Base-by-base conservation (phyloP, 306 rosid species). In the Phaseolus lunatus region DNA sequence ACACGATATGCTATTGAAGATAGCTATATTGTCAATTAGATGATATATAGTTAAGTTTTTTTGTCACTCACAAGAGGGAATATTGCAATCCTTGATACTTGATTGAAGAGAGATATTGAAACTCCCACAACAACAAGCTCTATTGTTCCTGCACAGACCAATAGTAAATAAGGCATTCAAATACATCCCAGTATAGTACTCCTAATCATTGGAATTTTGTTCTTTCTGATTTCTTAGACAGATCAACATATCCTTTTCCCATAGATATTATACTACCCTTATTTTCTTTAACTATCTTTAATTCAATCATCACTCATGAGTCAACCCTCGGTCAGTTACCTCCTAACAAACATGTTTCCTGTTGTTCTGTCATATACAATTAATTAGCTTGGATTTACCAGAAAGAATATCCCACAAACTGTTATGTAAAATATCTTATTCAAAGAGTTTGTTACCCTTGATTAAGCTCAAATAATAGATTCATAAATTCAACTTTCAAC, bases 101-200 rank as follows among this genome's bases (percentile, higher is more conserved):
- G 98, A 84, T 94, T 94, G 82, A 94, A 94, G 74, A 94, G 81
- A 70, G 97, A 96, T 84, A 94, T 94, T 4, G 98, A 90, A 84
- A 94, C 97, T 56, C 98, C 98, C 45, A 94, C 98, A 59, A 96
- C 98, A 59, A 97, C 98, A 62, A 94, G 97, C 88, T 94, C 98
- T 71, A 94, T 86, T 3, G 96, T 87, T 78, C 98, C 98, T 91
- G 78, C 22, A 64, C 24, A 76, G 29, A 76, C 70, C 68, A 72
- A 74, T 52, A 7, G 45, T 49, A 52, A 44, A 63, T n/a, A 81
- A 53, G 66, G 41, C 61, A 64, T 58, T 58, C 45, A 49, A 72
- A 57, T 72, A 37, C 59, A 49, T 12, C 3, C 0, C 15, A 16
- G 26, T 11, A 61, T 50, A 45, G 22, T 27, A 53, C 23, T 23